Evolutionary conservation across 805 yeast species (phyloP).

Genomic region (Saturnispora besseyi): DNA sequence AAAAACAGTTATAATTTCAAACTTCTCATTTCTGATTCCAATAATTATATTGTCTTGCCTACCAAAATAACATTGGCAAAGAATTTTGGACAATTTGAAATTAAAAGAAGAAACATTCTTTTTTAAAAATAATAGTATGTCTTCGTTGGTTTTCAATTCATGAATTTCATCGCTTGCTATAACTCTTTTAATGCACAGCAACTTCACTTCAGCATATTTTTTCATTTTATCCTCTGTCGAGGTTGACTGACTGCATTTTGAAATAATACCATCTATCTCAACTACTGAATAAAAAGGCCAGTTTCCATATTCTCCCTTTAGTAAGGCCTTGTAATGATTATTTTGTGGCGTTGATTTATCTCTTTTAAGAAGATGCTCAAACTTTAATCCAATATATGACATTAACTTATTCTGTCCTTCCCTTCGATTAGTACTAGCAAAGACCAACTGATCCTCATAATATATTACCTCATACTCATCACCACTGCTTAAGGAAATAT

Average conservation of each 20-base stretch:
- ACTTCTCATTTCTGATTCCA: neutral
- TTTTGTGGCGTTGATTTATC: slow-evolving; percentile 4
- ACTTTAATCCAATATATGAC: slow-evolving; percentile 13
- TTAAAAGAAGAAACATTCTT: neutral
- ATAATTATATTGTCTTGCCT: neutral
- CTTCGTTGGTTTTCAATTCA: neutral
- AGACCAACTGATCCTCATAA: slow-evolving; percentile 7
- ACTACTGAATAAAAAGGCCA: slow-evolving; percentile 11
- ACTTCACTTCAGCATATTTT: neutral
- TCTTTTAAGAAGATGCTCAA: slow-evolving; percentile 10
- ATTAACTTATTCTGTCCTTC: slow-evolving; percentile 1
- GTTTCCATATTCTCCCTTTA: slow-evolving; percentile 7
- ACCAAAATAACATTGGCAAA: neutral
- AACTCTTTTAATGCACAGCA: slow-evolving; percentile 4
- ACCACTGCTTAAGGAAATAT: neutral
- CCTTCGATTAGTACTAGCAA: slow-evolving; percentile 9
- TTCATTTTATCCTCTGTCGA: neutral
- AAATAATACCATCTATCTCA: slow-evolving; percentile 12
- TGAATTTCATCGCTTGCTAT: slow-evolving; percentile 3
- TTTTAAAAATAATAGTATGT: slow-evolving; percentile 2
- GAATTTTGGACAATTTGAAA: neutral
- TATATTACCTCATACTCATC: slow-evolving; percentile 8
- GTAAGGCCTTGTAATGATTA: slow-evolving; percentile 12
- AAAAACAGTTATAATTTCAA: neutral
- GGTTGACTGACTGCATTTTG: neutral